phyloP scores from a whole-genome alignment of 78 protist species.

The Dictyostelium capitatum region DNA sequence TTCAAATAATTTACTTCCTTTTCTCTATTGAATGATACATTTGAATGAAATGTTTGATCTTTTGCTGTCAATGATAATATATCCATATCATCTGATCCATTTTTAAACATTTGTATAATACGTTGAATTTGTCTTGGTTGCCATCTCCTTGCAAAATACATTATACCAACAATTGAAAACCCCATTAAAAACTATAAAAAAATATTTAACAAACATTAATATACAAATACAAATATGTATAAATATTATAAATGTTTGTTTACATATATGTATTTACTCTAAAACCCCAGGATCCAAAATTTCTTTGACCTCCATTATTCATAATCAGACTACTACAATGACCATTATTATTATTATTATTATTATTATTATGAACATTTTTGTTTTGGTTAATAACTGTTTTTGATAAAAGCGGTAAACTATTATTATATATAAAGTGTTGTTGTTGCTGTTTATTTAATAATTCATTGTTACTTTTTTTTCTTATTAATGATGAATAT shows the following conservation, averaged over 20 bases:
- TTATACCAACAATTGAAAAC: constrained; percentile 58
- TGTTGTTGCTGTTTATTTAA: neutral
- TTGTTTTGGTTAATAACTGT: neutral
- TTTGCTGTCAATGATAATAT: constrained; percentile 36
- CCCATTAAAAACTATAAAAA: constrained; percentile 54
- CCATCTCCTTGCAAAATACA: constrained; percentile 79
- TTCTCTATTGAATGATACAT: constrained; percentile 31
- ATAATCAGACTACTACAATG: neutral
- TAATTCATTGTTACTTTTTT: neutral
- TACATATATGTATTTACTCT: neutral
- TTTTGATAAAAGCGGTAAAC: neutral
- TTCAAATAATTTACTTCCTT: constrained; percentile 40
- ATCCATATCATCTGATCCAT: constrained; percentile 41
- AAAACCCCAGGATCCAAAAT: constrained; percentile 46
- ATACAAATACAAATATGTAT: neutral
- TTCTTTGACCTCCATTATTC: neutral
- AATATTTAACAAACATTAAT: neutral
- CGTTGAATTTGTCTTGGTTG: constrained; percentile 63
- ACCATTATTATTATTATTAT: neutral
- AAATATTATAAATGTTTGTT: neutral
- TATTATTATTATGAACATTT: neutral
- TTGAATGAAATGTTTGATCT: constrained; percentile 16
- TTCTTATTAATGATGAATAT: neutral
- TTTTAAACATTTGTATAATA: constrained; percentile 42
- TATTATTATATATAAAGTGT: too few relatives aligned